Percentiles rank a stretch among this genome's conserved stretches.
Conservation (phyloP, 2,329 filamentous ascomycete genomes). For the Cadophora sp. region DNA sequence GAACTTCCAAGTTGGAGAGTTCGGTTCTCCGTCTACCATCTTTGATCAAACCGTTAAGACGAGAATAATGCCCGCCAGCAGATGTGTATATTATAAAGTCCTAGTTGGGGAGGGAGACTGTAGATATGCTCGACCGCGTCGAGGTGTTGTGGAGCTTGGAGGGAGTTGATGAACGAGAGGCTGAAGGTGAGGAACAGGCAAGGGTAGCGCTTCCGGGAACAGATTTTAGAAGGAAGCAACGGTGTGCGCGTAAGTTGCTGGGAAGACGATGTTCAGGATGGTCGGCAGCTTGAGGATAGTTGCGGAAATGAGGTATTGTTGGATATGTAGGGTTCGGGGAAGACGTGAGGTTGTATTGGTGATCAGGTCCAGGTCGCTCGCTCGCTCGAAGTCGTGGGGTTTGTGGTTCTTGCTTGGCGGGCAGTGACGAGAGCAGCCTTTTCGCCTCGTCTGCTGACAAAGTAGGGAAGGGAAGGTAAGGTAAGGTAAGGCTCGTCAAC, state of each 20-base stretch:
- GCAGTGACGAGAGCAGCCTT: constrained; percentile 14
- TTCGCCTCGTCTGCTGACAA: constrained; percentile 21
- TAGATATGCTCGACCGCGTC: constrained; percentile 36
- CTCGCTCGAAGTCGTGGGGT: constrained; percentile 34
- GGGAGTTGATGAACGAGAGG: constrained; percentile 32
- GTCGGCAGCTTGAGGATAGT: constrained; percentile 22
- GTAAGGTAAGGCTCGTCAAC: too few relatives aligned
- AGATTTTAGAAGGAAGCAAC: constrained; percentile 32
- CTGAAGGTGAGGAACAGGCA: constrained; percentile 35
- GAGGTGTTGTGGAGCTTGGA: constrained; percentile 28
- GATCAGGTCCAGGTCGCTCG: constrained; percentile 22
- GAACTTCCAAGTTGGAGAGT: constrained; percentile 98
- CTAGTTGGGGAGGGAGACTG: constrained; percentile 23
- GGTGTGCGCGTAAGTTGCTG: constrained; percentile 29
- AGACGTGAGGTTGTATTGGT: constrained; percentile 16
- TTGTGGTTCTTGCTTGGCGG: constrained; percentile 30
- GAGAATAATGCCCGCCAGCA: constrained; percentile 41
- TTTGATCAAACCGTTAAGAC: constrained; percentile 55
- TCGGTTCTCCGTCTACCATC: constrained; percentile 97
- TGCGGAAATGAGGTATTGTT: constrained; percentile 12
- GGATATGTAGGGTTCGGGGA: constrained; percentile 3
- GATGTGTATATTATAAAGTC: constrained; percentile 18
- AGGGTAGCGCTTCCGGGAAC: constrained; percentile 34
- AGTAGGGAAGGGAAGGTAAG: constrained; percentile 23
- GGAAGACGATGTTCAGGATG: constrained; percentile 4